These are phyloP conservation scores for Chaetomium sp. DNA, from an alignment of 2,329 filamentous ascomycete species.

Conservation along the genomic window DNA sequence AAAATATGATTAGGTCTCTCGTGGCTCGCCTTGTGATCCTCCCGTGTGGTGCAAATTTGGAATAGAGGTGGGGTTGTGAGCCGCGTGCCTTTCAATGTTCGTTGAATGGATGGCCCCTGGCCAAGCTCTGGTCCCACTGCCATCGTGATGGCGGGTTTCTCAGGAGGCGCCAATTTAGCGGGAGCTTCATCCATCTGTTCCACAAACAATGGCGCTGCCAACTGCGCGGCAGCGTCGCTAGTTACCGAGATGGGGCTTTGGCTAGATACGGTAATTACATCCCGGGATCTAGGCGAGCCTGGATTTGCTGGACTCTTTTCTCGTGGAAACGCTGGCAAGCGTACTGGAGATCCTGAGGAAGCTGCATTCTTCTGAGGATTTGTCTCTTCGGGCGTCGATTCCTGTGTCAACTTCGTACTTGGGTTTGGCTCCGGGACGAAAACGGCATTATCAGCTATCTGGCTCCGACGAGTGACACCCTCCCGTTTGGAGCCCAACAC, in stretches of 20 bases:
- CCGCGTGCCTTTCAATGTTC: not conserved
- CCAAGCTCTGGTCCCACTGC: too few relatives aligned
- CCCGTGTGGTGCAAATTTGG: not conserved
- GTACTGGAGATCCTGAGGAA: too few relatives aligned
- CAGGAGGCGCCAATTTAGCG: too few relatives aligned
- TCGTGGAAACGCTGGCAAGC: not conserved
- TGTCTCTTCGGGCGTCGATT: too few relatives aligned
- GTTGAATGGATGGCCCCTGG: too few relatives aligned
- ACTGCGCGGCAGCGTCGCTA: not conserved
- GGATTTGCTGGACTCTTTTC: not conserved
- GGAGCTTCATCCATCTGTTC: not conserved
- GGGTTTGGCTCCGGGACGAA: too few relatives aligned
- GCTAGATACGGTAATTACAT: not conserved
- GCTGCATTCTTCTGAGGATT: too few relatives aligned
- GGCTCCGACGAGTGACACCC: too few relatives aligned
- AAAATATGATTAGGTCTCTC: not conserved
- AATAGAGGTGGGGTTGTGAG: not conserved
- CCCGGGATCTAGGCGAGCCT: not conserved
- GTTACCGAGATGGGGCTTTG: not conserved
- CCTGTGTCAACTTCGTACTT: too few relatives aligned
- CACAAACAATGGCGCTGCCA: constrained; percentile 7
- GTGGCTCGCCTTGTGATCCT: not conserved
- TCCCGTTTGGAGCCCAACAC: too few relatives aligned
- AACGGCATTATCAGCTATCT: too few relatives aligned
- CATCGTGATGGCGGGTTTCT: too few relatives aligned